A percentile compares a stretch with the other conserved stretches of the same genome.
These are phyloP conservation scores for Thermothelomyces thermophilus DNA, from an alignment of 2,329 filamentous ascomycete species.

Conservation along the genomic window DNA sequence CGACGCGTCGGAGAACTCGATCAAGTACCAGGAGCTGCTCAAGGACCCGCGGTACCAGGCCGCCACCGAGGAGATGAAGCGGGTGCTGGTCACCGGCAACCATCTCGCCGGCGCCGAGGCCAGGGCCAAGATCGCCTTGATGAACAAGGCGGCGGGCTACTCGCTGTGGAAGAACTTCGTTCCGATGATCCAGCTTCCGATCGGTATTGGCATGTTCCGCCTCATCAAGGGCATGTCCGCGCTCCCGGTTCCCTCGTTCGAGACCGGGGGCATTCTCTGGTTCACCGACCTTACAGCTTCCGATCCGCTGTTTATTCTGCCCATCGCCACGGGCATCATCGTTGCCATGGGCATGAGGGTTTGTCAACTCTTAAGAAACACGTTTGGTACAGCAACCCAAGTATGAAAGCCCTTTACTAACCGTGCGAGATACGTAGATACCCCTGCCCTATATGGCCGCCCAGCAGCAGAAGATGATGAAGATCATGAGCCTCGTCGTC, in stretches of 20 bases:
- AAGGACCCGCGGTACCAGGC: conserved; percentile 50
- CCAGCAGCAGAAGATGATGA: conserved; percentile 29
- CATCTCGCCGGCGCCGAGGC: conserved; percentile 39
- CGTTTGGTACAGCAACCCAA: no score
- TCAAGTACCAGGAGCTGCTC: conserved; percentile 54
- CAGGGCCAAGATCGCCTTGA: conserved; percentile 39
- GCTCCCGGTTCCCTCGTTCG: conserved; percentile 74
- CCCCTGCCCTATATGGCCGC: conserved; percentile 30
- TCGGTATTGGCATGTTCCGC: conserved; percentile 77
- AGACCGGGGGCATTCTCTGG: conserved; percentile 68
- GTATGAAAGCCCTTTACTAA: background rate
- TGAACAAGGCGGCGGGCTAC: conserved; percentile 52
- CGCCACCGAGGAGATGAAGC: conserved; percentile 44
- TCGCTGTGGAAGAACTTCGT: conserved; percentile 43
- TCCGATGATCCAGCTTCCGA: conserved; percentile 54
- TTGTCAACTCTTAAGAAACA: conserved; percentile 28
- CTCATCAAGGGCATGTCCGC: conserved; percentile 65
- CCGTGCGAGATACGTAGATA: conserved; percentile 22
- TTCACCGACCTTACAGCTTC: conserved; percentile 66
- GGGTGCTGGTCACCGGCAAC: conserved; percentile 39
- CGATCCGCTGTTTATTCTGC: conserved; percentile 75
- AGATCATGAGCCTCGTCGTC: conserved; percentile 31
- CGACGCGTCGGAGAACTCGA: conserved; percentile 52
- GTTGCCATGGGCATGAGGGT: conserved; percentile 56
- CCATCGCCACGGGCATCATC: conserved; percentile 50